Base-by-base conservation (phyloP, 2,329 filamentous ascomycete genomes). In the Bisporella sp. region DNA sequence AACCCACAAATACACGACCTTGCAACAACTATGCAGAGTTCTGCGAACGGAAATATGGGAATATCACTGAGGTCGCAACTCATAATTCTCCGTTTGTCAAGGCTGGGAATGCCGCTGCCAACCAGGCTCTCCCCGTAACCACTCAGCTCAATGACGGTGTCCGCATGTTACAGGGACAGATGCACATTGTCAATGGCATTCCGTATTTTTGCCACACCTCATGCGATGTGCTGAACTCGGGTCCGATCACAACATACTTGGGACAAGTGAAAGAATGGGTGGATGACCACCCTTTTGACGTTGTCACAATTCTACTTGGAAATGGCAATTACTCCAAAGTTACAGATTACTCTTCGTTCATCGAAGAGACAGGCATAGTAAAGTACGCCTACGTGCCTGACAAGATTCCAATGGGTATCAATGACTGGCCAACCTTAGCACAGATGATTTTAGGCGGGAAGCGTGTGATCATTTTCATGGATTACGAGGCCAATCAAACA, bases 151-250 rank as follows among this genome's bases (percentile, higher is more conserved):
- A 93, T 63, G 89, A 95, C 62, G 89, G 89, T 31, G 70, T 87
- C 35, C 80, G 81, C 21, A 76, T 84, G 57, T 64, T 84, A 31
- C 81, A 84, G 62, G 81, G 69, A 4, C 81, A 84, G 65, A 82
- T 84, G 48, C 81, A 83, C 53, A 82, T 72, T 66, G 74, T 76
- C 1, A 81, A 83, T 57, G 69, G 69, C 21, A 78, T 76, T 0
- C 67, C 86, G 43, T 86, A 89, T 68, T 89, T 93, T 60, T 96
- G 91, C 68, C 91, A 96, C 67, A 89, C 87, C 1, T 83, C 78
- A 42, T 96, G 91, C 69, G 79, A 89, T 57, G 72, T 96, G 3
- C 78, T 96, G 31, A 84, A 96, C 59, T 87, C 79, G 1, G 91
- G 92, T 0, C 83, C 87, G 6, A 85, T 93, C 46, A 81, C 84